phyloP scores from a whole-genome alignment of 2,329 filamentous ascomycete genomes.

The Kalaharituber pfeilii region DNA sequence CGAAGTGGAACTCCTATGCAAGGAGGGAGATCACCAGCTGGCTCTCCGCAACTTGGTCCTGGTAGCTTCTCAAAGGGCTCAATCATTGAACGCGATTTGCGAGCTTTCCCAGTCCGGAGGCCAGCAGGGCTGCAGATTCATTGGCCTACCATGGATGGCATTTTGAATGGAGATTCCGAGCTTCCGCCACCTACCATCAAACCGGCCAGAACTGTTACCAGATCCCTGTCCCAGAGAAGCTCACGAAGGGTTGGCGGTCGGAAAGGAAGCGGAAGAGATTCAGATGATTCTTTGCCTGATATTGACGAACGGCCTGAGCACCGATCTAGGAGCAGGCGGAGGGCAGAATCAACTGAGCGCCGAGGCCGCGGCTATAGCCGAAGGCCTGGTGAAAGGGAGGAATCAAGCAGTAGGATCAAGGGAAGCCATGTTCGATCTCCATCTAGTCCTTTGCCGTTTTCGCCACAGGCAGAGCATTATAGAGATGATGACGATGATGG shows the following conservation, averaged over 20 bases:
- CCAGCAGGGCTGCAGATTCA: slow-evolving; percentile 56
- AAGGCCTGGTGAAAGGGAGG: slow-evolving; percentile 7
- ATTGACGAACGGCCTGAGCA: slow-evolving; percentile 38
- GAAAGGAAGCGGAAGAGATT: slow-evolving; percentile 13
- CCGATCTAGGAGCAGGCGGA: slow-evolving; percentile 5
- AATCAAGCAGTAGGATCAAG: slow-evolving; percentile 26
- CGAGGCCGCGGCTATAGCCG: slow-evolving; percentile 9
- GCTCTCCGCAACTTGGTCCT: slow-evolving; percentile 34
- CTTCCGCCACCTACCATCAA: neutral
- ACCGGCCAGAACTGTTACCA: neutral
- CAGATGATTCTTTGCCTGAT: slow-evolving; percentile 33
- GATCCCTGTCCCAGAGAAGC: slow-evolving; percentile 26
- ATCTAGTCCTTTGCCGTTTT: slow-evolving; percentile 63
- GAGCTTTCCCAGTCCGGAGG: slow-evolving; percentile 41
- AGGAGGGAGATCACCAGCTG: slow-evolving; percentile 39
- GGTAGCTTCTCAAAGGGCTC: neutral
- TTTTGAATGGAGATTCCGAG: slow-evolving; percentile 31
- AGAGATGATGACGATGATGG: slow-evolving; percentile 41
- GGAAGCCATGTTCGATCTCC: slow-evolving; percentile 51
- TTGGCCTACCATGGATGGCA: slow-evolving; percentile 36
- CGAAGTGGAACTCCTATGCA: slow-evolving; percentile 32
- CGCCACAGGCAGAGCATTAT: slow-evolving; percentile 38
- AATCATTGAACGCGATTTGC: no score
- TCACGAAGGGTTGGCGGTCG: slow-evolving; percentile 39
- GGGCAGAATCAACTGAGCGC: slow-evolving; percentile 12